A percentile compares a stretch with the other conserved stretches of the same genome.
These are phyloP conservation scores for Clitopilus hobsonii DNA, from an alignment of 768 basidiomycete species.

Conservation along the genomic window DNA sequence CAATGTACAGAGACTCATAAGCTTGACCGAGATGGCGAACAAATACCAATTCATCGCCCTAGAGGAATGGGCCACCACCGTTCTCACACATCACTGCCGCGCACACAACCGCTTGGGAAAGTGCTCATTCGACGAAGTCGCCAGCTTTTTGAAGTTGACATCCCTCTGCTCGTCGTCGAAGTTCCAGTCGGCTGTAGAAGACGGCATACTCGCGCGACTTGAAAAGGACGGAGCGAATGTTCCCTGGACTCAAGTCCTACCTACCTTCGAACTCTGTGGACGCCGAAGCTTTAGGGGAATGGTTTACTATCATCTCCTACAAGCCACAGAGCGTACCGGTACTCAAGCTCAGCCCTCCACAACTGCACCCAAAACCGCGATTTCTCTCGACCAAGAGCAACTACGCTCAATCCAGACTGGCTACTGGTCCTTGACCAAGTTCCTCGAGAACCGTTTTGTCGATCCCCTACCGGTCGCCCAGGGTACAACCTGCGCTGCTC, in stretches of 20 bases:
- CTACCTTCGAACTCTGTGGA: not conserved
- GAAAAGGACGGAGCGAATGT: not conserved
- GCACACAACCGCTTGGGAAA: not conserved
- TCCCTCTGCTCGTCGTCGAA: not conserved
- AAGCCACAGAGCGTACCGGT: not conserved
- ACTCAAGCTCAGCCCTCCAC: not conserved
- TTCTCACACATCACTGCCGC: constrained; percentile 16
- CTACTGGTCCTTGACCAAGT: not conserved
- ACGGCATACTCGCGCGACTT: not conserved
- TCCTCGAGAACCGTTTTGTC: not conserved
- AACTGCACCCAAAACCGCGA: not conserved
- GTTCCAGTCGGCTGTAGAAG: not conserved
- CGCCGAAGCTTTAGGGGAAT: not conserved
- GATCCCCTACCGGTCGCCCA: not conserved
- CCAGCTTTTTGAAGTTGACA: not conserved
- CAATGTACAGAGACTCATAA: constrained; percentile 27
- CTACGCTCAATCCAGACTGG: not conserved
- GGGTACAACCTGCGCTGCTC: not conserved
- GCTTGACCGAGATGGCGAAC: constrained; percentile 47
- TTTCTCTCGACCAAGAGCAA: not conserved
- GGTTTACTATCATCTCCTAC: not conserved
- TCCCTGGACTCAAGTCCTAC: not conserved
- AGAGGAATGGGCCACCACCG: constrained; percentile 43
- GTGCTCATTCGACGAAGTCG: not conserved
- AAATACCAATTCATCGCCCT: constrained; percentile 52